Evolutionary conservation across 2,329 filamentous ascomycete species (phyloP), one percentile per base, ranked within the genome.

Genomic region (Dothistroma septosporum): DNA sequence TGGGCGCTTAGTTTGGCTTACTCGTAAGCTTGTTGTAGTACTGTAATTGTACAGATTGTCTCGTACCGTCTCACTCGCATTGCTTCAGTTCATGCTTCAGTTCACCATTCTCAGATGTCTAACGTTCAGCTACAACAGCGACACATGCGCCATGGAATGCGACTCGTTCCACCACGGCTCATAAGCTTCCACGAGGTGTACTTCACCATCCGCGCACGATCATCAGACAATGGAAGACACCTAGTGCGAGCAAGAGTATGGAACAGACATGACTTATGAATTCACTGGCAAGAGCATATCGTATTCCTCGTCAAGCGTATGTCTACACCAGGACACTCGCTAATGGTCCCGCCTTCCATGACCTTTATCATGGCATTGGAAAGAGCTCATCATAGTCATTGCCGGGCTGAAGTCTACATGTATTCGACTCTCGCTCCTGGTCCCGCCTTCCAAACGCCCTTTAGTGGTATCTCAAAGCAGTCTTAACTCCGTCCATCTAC

Each of bases 401-500:
- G 31, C 12, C 22, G 22, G 50, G 50, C 31, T 21, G 50, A 50
- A 22, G 50, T 53, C 11, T 33, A 44, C 16, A 35, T n/a, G n/a
- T n/a, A n/a, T n/a, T n/a, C 11, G 50, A 33, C 48, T 52, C 50
- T 53, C 24, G 50, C 50, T 53, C 24, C n/a, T 21, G 28, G 50
- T 53, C 50, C 50, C 50, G 50, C 50, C 50, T 53, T 53, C 21
- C 55, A 31, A 55, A 63, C 55, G 49, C 58, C 41, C 57, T 55
- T 53, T 32, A 41, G 44, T 63, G 58, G 49, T 60, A 60, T 53
- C 48, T 52, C 54, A 54, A 57, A 28, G n/a, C 59, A 52, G 52
- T 50, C 28, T 53, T 32, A 55, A 54, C 31, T 35, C 48, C 33
- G 16, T 59, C 16, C 46, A 28, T 46, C 31, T 32, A 16, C n/a